These are phyloP conservation scores for Chaetothyriales sp. DNA, from an alignment of 2,329 filamentous ascomycete genomes.

Conservation along the genomic window DNA sequence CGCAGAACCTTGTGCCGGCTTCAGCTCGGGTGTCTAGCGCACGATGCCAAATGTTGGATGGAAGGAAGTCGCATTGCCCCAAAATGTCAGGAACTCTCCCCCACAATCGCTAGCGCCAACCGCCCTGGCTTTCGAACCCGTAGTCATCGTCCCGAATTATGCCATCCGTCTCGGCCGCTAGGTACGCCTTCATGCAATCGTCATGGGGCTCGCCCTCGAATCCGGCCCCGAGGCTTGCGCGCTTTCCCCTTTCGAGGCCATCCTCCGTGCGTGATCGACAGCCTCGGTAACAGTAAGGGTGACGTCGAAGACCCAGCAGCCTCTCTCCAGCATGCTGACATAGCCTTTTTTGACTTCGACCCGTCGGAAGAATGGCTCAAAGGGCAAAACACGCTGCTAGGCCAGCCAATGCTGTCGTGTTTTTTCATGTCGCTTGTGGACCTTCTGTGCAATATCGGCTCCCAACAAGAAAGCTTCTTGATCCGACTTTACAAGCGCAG, in stretches of 20 bases:
- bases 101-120: constrained; percentile 18
- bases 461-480: background rate
- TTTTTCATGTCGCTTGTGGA: constrained; percentile 42
- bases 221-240: background rate
- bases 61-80: background rate
- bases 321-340: constrained; percentile 52
- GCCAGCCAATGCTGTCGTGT: constrained; percentile 31
- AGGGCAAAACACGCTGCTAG: constrained; percentile 41
- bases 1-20: background rate
- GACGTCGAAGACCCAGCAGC: constrained; percentile 58
- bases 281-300: constrained; percentile 45
- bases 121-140: background rate
- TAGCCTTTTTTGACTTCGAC: constrained; percentile 32
- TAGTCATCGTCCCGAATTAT: background rate
- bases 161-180: constrained; percentile 2
- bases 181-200: background rate
- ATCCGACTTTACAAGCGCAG: background rate
- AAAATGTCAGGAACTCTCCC: constrained; percentile 20
- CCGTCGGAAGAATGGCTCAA: constrained; percentile 43
- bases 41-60: background rate
- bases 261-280: constrained; percentile 30
- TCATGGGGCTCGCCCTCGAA: background rate
- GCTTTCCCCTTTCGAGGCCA: background rate
- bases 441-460: background rate
- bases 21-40: background rate